Percentiles rank a stretch among this genome's conserved stretches.
Evolutionary conservation across 352 stramenopile species (phyloP).

Genomic region (Globisporangium spinosum): DNA sequence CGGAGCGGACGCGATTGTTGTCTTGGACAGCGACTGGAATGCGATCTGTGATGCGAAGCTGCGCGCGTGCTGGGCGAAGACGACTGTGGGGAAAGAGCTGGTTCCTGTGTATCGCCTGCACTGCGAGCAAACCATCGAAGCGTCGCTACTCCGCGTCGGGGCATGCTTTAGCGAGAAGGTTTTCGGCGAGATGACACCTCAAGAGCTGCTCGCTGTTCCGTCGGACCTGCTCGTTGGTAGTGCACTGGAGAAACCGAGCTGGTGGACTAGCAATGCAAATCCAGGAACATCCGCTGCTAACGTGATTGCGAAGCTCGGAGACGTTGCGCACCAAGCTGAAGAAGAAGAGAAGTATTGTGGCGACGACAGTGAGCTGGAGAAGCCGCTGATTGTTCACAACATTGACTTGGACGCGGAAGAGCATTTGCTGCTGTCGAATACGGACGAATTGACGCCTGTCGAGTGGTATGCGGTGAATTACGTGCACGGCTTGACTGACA

Average conservation of each 20-base stretch:
- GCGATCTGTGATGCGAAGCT: slow-evolving; percentile 77
- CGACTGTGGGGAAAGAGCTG: slow-evolving; percentile 41
- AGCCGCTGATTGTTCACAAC: slow-evolving; percentile 49
- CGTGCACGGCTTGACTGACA: slow-evolving; percentile 57
- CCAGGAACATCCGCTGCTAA: slow-evolving; percentile 24
- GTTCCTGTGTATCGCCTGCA: slow-evolving; percentile 74
- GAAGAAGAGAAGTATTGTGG: slow-evolving; percentile 44
- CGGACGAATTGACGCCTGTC: slow-evolving; percentile 76
- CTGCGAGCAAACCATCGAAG: slow-evolving; percentile 77
- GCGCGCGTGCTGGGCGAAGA: slow-evolving; percentile 71
- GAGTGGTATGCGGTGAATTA: slow-evolving; percentile 87
- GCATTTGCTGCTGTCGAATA: slow-evolving; percentile 77
- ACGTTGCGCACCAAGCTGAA: slow-evolving; percentile 38
- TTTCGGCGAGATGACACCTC: slow-evolving; percentile 68
- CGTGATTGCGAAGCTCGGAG: slow-evolving; percentile 29
- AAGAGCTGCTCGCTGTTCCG: slow-evolving; percentile 65
- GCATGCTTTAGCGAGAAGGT: slow-evolving; percentile 76
- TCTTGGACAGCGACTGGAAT: slow-evolving; percentile 84
- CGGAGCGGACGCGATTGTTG: slow-evolving; percentile 69
- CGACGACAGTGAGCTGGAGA: slow-evolving; percentile 35
- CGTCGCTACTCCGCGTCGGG: slow-evolving; percentile 65
- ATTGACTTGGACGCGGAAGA: slow-evolving; percentile 76
- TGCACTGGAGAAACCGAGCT: slow-evolving; percentile 62
- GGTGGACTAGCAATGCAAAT: slow-evolving; percentile 52
- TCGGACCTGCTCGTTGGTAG: slow-evolving; percentile 33